Evolutionary conservation across 2,329 filamentous ascomycete genomes (phyloP).

Genomic region (Phyllosticta paracitricarpa): DNA sequence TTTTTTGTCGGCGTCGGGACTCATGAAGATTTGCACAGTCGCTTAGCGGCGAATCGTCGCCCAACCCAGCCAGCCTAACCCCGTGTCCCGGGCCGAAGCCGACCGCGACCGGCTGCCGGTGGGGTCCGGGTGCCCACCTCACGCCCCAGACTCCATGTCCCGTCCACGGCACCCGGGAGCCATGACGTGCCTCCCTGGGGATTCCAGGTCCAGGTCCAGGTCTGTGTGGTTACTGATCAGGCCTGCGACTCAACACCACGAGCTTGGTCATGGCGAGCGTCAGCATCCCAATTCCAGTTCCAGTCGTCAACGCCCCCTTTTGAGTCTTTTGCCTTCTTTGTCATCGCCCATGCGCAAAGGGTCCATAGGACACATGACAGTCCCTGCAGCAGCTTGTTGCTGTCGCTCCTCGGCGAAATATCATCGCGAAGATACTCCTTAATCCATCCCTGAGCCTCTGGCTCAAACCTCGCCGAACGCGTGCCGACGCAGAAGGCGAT

Average conservation of each 20-base stretch:
- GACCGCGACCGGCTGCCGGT: not conserved
- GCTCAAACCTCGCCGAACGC: not conserved
- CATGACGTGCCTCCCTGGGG: not conserved
- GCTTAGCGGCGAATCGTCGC: constrained; percentile 6
- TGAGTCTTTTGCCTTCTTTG: not conserved
- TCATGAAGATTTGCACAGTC: not conserved
- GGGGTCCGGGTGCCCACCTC: too few relatives aligned
- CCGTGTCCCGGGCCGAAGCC: not conserved
- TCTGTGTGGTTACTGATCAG: not conserved
- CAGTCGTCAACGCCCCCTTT: not conserved
- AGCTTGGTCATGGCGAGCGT: not conserved
- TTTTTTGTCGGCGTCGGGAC: not conserved
- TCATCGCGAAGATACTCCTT: not conserved
- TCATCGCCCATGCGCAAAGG: not conserved
- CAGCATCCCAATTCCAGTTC: not conserved
- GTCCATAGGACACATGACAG: not conserved
- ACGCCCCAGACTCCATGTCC: not conserved
- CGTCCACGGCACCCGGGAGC: too few relatives aligned
- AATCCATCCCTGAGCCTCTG: not conserved
- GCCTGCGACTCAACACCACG: not conserved
- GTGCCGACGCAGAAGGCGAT: not conserved
- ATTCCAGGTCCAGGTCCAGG: not conserved
- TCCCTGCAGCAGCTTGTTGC: not conserved
- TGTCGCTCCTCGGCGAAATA: not conserved
- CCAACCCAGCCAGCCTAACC: not conserved